Evolutionary conservation across 1,284 basidiomycete genomes (phyloP).

Genomic region (Vanrija sp.): DNA sequence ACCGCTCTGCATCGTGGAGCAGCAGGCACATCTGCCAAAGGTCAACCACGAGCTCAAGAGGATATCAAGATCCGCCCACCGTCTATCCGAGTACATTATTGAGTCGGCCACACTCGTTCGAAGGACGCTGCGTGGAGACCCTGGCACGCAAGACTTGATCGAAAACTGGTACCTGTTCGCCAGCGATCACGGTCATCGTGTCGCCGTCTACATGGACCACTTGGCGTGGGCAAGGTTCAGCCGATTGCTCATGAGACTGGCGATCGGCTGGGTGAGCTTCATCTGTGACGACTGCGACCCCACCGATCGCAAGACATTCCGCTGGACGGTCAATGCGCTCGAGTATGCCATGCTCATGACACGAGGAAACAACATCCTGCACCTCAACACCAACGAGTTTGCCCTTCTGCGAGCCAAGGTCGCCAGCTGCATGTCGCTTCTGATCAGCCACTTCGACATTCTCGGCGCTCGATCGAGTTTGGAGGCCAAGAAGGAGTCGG

Average conservation of each 20-base stretch:
- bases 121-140: conserved; percentile 58
- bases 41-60: conserved; percentile 88
- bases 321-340: conserved; percentile 95
- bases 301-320: conserved; percentile 92
- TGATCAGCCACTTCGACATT: conserved; percentile 97
- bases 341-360: conserved; percentile 92
- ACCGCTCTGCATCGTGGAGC: conserved; percentile 60
- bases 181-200: conserved; percentile 82
- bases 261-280: conserved; percentile 96
- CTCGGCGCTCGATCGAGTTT: conserved; percentile 83
- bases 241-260: conserved; percentile 74
- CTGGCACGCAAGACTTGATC: conserved; percentile 77
- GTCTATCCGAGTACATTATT: conserved; percentile 88
- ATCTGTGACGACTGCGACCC: conserved; percentile 98
- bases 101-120: conserved; percentile 82
- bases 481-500: conserved; percentile 84
- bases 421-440: conserved; percentile 89
- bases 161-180: conserved; percentile 97
- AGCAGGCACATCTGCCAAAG: conserved; percentile 83
- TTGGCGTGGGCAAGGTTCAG: conserved; percentile 70
- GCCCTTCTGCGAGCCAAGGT: conserved; percentile 85
- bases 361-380: conserved; percentile 81
- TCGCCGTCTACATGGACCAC: conserved; percentile 79
- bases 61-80: conserved; percentile 81
- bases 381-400: conserved; percentile 83